These are phyloP conservation scores for Scleromitrula shiraiana DNA, from an alignment of 2,329 filamentous ascomycete genomes.

Conservation along the genomic window DNA sequence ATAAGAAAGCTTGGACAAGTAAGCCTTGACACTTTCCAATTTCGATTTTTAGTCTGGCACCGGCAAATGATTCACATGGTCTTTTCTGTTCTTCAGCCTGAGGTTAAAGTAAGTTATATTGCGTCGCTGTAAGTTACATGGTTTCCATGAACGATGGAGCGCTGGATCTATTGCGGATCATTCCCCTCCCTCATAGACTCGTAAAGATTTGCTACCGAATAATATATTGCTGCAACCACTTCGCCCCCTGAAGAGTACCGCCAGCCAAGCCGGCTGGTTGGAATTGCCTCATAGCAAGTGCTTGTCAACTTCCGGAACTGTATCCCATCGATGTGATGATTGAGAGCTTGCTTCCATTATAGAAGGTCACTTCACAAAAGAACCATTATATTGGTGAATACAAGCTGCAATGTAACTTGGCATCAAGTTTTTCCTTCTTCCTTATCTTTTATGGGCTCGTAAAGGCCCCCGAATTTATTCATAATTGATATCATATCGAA, in stretches of 20 bases:
- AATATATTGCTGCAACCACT: not conserved
- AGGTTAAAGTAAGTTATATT: not conserved
- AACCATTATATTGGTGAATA: not conserved
- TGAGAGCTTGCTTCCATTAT: not conserved
- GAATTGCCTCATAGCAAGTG: not conserved
- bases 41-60: not conserved
- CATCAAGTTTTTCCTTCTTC: not conserved
- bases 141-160: not conserved
- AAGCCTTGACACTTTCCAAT: constrained; percentile 5
- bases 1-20: too few species aligned
- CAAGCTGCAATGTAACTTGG: not conserved
- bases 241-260: not conserved
- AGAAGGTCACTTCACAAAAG: constrained; percentile 2
- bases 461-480: not conserved
- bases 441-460: not conserved
- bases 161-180: not conserved
- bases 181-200: not conserved
- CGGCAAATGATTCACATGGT: not conserved
- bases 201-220: constrained; percentile 1
- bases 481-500: not conserved
- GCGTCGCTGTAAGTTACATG: not conserved
- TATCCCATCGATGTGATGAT: not conserved
- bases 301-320: constrained; percentile 7
- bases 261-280: not conserved
- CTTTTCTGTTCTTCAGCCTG: constrained; percentile 5